Percentiles rank a stretch among this genome's conserved stretches.
Conservation (phyloP, 2,329 filamentous ascomycete species). For the Ascochyta koolunga region DNA sequence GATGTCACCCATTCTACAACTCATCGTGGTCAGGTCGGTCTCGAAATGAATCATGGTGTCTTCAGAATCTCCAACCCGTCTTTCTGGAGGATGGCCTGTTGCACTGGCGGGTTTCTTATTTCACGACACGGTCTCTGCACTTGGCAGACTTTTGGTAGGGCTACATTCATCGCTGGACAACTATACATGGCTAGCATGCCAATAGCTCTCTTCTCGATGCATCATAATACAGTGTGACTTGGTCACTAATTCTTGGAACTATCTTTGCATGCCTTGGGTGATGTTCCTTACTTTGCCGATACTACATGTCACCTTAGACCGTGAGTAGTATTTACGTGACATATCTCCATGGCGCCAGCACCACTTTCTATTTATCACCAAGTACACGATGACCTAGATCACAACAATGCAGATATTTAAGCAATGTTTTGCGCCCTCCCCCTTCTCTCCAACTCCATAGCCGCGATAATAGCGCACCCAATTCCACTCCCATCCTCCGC, state of each 20-base stretch:
- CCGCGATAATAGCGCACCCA: conserved; percentile 47
- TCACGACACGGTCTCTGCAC: conserved; percentile 16
- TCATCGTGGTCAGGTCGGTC: conserved; percentile 2
- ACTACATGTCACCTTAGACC: not conserved
- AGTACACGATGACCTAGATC: not conserved
- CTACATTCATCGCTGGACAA: conserved; percentile 17
- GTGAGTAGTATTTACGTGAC: not conserved
- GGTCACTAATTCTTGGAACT: conserved; percentile 1
- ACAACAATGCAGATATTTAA: not conserved
- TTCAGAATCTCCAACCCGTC: not conserved
- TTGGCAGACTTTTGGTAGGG: conserved; percentile 15
- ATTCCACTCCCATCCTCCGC: conserved; percentile 52
- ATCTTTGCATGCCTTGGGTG: not conserved
- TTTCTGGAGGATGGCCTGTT: not conserved
- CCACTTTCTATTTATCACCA: not conserved
- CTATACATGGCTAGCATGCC: conserved; percentile 19
- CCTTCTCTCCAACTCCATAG: conserved; percentile 37
- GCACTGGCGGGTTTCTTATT: conserved; percentile 5
- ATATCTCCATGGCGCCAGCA: not conserved
- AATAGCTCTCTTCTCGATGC: conserved; percentile 24
- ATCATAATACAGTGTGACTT: conserved; percentile 22
- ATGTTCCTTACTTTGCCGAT: not conserved
- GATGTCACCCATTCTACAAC: not conserved
- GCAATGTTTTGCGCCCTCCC: not conserved
- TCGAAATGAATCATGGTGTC: not conserved